These are phyloP conservation scores for Schizopora paradoxa DNA, from an alignment of 1,284 basidiomycete genomes.

Conservation along the genomic window DNA sequence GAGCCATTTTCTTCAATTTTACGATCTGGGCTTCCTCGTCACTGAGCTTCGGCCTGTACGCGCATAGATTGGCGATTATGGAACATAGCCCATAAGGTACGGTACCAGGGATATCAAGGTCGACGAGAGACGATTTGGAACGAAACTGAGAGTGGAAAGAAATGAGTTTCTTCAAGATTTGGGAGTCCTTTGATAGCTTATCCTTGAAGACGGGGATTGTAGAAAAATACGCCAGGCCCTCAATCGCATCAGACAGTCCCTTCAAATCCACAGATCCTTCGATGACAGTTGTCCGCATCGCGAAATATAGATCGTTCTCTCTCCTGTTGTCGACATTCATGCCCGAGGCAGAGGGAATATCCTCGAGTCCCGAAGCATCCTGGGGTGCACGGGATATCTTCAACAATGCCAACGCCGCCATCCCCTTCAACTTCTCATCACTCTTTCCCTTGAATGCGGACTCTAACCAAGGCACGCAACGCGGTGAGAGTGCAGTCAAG, in stretches of 20 bases:
- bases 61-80: slow-evolving; percentile 69
- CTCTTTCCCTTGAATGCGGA: slow-evolving; percentile 43
- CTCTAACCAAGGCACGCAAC: slow-evolving; percentile 59
- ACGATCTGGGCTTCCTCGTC: slow-evolving; percentile 79
- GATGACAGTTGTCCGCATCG: slow-evolving; percentile 11
- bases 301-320: slow-evolving; percentile 34
- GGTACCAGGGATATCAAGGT: slow-evolving; percentile 37
- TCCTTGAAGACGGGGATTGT: slow-evolving; percentile 64
- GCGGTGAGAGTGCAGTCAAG: slow-evolving; percentile 51
- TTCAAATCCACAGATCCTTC: too few relatives aligned
- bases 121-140: slow-evolving; percentile 1
- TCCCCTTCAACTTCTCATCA: slow-evolving; percentile 46
- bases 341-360: slow-evolving; percentile 25
- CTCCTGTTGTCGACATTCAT: slow-evolving; percentile 56
- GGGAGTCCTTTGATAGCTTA: slow-evolving; percentile 45
- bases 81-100: slow-evolving; percentile 73
- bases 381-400: slow-evolving; percentile 64
- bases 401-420: slow-evolving; percentile 69
- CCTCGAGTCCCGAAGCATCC: slow-evolving; percentile 28
- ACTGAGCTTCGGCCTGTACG: slow-evolving; percentile 63
- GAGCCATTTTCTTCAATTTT: slow-evolving; percentile 70
- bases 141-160: slow-evolving; percentile 36
- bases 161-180: slow-evolving; percentile 61
- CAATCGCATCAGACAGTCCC: slow-evolving; percentile 57
- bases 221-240: slow-evolving; percentile 81